A percentile compares a stretch with the other conserved stretches of the same genome.
These are phyloP conservation scores for Fusarium fujikuroi DNA, from an alignment of 2,329 filamentous ascomycete genomes.

Conservation along the genomic window DNA sequence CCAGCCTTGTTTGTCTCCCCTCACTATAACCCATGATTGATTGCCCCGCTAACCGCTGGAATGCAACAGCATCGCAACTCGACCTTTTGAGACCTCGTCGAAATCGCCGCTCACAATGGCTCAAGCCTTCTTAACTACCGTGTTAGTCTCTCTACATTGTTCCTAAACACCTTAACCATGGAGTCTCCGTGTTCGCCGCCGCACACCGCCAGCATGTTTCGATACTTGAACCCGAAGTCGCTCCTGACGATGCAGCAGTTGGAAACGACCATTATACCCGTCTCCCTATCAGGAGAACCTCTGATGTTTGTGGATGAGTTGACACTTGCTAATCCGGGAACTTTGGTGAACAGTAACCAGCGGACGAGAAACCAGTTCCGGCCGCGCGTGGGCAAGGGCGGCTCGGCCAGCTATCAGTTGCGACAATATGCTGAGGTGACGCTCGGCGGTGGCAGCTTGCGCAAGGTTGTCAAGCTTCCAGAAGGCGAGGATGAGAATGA, in stretches of 20 bases:
- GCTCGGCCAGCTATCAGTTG: slow-evolving; percentile 87
- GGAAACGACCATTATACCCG: slow-evolving; percentile 47
- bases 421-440: slow-evolving; percentile 99
- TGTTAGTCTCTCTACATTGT: slow-evolving; percentile 49
- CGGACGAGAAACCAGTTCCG: slow-evolving; percentile 92
- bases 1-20: slow-evolving; percentile 26
- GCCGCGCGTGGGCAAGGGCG: slow-evolving; percentile 87
- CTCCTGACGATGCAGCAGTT: slow-evolving; percentile 47
- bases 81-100: slow-evolving; percentile 24
- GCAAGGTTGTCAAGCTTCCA: slow-evolving; percentile 95
- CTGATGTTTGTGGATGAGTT: slow-evolving; percentile 29
- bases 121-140: slow-evolving; percentile 55
- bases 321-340: slow-evolving; percentile 47
- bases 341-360: slow-evolving; percentile 72
- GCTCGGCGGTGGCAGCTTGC: slow-evolving; percentile 90
- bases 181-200: slow-evolving; percentile 7
- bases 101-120: slow-evolving; percentile 48
- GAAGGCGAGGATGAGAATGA: slow-evolving; percentile 98
- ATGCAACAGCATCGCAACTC: slow-evolving; percentile 46
- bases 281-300: slow-evolving; percentile 37
- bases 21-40: slow-evolving; percentile 28
- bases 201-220: slow-evolving; percentile 43
- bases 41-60: slow-evolving; percentile 57
- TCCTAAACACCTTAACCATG: not conserved
- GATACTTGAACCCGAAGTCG: slow-evolving; percentile 50